phyloP scores from a whole-genome alignment of 805 yeast genomes.

The Schwanniomyces vanrijiae region DNA sequence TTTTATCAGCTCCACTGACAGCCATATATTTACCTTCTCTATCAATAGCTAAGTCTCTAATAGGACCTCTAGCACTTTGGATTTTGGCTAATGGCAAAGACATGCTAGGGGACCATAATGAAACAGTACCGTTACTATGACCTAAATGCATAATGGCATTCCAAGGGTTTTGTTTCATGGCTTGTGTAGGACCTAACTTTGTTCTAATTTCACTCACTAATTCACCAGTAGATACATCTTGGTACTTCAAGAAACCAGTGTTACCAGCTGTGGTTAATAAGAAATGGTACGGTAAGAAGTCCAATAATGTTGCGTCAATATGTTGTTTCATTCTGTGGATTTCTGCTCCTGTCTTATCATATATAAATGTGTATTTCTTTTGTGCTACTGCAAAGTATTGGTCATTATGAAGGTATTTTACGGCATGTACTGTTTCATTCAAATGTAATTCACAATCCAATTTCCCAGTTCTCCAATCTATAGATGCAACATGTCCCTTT shows the following conservation, averaged over 20 bases:
- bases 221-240: slow-evolving; percentile 92
- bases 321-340: slow-evolving; percentile 90
- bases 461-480: slow-evolving; percentile 91
- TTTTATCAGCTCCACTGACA: slow-evolving; percentile 82
- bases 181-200: slow-evolving; percentile 84
- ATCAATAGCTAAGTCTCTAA: slow-evolving; percentile 80
- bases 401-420: slow-evolving; percentile 86
- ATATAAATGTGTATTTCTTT: slow-evolving; percentile 88
- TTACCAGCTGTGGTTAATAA: slow-evolving; percentile 85
- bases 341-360: slow-evolving; percentile 89
- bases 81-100: slow-evolving; percentile 81
- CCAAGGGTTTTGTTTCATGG: slow-evolving; percentile 91
- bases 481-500: slow-evolving; percentile 92
- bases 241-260: slow-evolving; percentile 85
- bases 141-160: slow-evolving; percentile 95
- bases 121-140: slow-evolving; percentile 87
- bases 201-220: slow-evolving; percentile 83
- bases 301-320: slow-evolving; percentile 77
- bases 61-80: slow-evolving; percentile 82
- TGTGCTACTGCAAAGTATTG: slow-evolving; percentile 97
- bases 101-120: slow-evolving; percentile 92
- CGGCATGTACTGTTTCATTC: slow-evolving; percentile 88
- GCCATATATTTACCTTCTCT: slow-evolving; percentile 95
- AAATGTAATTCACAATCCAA: slow-evolving; percentile 80
- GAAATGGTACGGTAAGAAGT: slow-evolving; percentile 91